phyloP scores from a whole-genome alignment of 208 protist genomes.

The Trypanosoma rangeli region DNA sequence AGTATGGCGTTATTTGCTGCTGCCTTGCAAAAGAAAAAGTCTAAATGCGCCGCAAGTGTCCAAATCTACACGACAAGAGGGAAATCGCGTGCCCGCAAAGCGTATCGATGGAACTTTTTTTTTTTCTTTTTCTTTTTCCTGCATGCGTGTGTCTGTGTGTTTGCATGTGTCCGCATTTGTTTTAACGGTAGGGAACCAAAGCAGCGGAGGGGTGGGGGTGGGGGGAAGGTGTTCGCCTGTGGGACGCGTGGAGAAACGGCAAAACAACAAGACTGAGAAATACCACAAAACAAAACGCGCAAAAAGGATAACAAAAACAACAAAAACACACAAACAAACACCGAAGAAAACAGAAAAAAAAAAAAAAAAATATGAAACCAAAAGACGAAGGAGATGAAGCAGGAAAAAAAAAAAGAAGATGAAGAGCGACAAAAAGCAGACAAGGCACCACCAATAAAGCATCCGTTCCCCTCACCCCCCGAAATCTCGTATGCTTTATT shows the following conservation, averaged over 20 bases:
- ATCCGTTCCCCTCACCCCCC: too few species aligned
- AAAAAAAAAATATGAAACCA: neutral
- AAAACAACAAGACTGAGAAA: too few species aligned
- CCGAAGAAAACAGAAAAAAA: neutral
- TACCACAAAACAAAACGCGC: too few species aligned
- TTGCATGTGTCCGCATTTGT: neutral
- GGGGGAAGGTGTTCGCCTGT: neutral
- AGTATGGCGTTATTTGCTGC: neutral
- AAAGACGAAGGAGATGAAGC: neutral
- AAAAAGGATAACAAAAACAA: neutral
- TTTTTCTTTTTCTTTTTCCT: neutral
- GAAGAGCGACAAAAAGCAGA: conserved; percentile 5
- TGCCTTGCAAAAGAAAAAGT: neutral
- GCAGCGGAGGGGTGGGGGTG: too few species aligned
- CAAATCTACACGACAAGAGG: neutral
- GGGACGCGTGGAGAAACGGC: too few species aligned
- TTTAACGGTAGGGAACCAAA: too few species aligned
- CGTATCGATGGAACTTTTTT: neutral
- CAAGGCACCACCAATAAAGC: neutral
- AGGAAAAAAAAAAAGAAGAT: conserved; percentile 1
- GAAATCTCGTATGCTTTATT: too few species aligned
- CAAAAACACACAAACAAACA: neutral
- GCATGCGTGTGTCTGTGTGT: neutral
- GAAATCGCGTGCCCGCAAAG: neutral
- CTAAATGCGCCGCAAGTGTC: neutral